Evolutionary conservation across 2,329 filamentous ascomycete species (phyloP).

Genomic region (Aspergillus candidus): DNA sequence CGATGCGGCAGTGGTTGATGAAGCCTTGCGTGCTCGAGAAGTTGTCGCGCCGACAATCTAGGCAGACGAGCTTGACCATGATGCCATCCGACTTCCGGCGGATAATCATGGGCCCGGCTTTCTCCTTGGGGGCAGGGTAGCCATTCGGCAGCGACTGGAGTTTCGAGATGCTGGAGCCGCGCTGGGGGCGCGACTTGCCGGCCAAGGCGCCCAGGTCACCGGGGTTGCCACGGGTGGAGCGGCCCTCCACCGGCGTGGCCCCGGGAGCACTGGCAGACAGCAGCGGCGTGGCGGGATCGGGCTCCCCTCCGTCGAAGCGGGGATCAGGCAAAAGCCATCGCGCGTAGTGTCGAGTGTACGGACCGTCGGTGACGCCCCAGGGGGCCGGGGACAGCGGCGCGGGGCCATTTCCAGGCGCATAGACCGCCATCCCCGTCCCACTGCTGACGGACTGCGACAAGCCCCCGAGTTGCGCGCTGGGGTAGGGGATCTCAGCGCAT

Average conservation of each 20-base stretch:
- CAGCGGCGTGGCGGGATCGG: constrained; percentile 22
- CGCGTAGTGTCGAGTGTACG: constrained; percentile 89
- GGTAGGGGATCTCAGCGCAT: constrained; percentile 87
- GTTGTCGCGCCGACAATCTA: constrained; percentile 81
- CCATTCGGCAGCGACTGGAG: constrained; percentile 64
- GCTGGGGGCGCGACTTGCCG: constrained; percentile 53
- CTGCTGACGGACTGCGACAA: constrained; percentile 64
- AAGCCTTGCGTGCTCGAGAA: constrained; percentile 98
- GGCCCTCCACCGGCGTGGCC: constrained; percentile 57
- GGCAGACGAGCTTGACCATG: constrained; percentile 83
- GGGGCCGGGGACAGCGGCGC: constrained; percentile 74
- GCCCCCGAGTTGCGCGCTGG: constrained; percentile 54
- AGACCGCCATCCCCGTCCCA: constrained; percentile 67
- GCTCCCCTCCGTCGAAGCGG: constrained; percentile 65
- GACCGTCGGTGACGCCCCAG: constrained; percentile 85
- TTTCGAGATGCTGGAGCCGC: constrained; percentile 57
- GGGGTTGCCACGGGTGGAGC: constrained; percentile 72
- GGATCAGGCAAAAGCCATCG: constrained; percentile 91
- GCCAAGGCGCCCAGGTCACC: constrained; percentile 47
- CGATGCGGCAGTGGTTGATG: constrained; percentile 97
- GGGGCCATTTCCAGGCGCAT: constrained; percentile 55
- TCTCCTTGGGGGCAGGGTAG: constrained; percentile 69
- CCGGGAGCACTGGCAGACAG: constrained; percentile 18
- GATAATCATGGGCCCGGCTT: constrained; percentile 74
- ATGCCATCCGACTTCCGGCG: constrained; percentile 76